phyloP scores from a whole-genome alignment of 306 rosid species.

The Luffa aegyptiaca region DNA sequence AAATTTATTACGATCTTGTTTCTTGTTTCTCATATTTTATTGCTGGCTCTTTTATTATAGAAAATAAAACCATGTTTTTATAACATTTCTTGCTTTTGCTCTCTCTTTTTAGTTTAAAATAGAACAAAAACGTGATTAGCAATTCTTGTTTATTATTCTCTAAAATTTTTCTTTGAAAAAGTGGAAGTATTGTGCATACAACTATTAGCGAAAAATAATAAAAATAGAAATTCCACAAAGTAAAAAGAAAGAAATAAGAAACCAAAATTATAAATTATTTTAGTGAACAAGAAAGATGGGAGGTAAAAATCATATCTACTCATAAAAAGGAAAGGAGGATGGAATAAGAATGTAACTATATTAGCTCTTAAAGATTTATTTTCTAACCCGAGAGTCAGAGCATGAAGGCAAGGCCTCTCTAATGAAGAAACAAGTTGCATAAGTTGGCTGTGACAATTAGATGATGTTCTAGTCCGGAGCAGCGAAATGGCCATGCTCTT shows the following conservation, averaged over 20 bases:
- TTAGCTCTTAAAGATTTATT: slow-evolving; percentile 5
- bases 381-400: slow-evolving; percentile 66
- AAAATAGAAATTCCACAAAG: not conserved
- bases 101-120: not conserved
- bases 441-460: slow-evolving; percentile 34
- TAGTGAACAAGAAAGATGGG: not conserved
- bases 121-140: not conserved
- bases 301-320: not conserved
- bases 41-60: not conserved
- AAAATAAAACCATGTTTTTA: not conserved
- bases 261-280: not conserved
- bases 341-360: not conserved
- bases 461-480: slow-evolving; percentile 44
- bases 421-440: slow-evolving; percentile 43
- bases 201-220: not conserved
- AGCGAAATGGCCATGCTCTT: slow-evolving; percentile 60
- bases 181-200: not conserved
- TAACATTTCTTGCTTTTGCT: not conserved
- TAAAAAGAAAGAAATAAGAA: not conserved
- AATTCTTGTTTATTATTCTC: not conserved
- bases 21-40: not conserved
- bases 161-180: not conserved
- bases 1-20: not conserved
- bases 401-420: slow-evolving; percentile 82
- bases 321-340: not conserved